A percentile compares a stretch with the other conserved stretches of the same genome.
Conservation (phyloP, 202 grass and related monocot species). For the Carex sylvatica region DNA sequence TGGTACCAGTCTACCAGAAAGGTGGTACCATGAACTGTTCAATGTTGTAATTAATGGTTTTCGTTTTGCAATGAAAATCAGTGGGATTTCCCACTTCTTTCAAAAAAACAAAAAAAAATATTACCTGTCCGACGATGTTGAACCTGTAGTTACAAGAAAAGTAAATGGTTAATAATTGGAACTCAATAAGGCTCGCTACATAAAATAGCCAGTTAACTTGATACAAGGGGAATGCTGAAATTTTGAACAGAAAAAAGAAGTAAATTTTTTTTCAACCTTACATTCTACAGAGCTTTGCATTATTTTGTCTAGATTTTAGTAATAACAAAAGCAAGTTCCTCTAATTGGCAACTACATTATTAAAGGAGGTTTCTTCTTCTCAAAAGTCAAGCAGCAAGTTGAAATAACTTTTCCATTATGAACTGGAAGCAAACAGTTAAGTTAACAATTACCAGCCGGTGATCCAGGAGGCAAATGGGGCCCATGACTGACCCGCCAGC, state of each 20-base stretch:
- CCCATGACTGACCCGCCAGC: constrained; percentile 63
- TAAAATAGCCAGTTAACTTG: background rate
- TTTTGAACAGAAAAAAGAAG: background rate
- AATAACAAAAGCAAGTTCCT: background rate
- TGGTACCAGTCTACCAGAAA: no score
- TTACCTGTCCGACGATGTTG: constrained; percentile 95
- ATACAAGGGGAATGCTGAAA: background rate
- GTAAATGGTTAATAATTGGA: constrained; percentile 16
- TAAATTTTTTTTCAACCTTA: background rate
- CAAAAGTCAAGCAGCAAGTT: background rate
- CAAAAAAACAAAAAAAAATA: no score
- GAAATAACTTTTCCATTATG: background rate
- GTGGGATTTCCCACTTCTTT: no score
- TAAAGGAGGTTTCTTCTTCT: background rate
- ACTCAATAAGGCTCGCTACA: background rate
- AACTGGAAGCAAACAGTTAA: background rate
- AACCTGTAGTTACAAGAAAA: constrained; percentile 55
- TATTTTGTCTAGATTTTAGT: background rate
- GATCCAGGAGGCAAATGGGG: constrained; percentile 84
- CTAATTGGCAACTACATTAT: background rate
- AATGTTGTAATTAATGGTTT: no score
- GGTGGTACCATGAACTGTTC: no score
- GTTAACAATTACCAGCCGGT: constrained; percentile 68
- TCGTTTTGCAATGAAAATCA: no score
- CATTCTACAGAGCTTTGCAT: background rate